A percentile compares a stretch with the other conserved stretches of the same genome.
phyloP scores from a whole-genome alignment of 495 filamentous ascomycete genomes.

The Poronia punctata region DNA sequence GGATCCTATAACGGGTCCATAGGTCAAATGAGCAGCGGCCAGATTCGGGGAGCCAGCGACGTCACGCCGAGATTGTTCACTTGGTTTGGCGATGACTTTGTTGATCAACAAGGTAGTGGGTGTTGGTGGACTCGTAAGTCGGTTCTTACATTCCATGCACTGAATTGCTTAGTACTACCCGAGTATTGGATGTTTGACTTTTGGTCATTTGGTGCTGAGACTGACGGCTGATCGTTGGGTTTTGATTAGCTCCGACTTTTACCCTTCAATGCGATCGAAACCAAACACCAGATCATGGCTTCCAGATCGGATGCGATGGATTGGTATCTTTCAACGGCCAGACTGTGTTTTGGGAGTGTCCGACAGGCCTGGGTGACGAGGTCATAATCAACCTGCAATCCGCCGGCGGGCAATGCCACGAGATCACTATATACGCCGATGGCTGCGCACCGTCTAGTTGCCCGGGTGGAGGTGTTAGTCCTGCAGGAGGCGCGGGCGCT shows the following conservation, averaged over 20 bases:
- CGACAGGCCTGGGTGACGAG: conserved; percentile 43
- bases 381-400: conserved; percentile 47
- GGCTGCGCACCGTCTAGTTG: conserved; percentile 28
- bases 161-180: too few relatives aligned
- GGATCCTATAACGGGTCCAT: conserved; percentile 41
- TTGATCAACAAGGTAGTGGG: conserved; percentile 18
- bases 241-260: conserved; percentile 37
- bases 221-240: conserved; percentile 2
- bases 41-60: conserved; percentile 45
- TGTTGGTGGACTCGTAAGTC: conserved; percentile 28
- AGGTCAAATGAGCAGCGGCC: conserved; percentile 49
- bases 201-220: background rate
- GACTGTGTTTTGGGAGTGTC: conserved; percentile 46
- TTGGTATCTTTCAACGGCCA: conserved; percentile 38
- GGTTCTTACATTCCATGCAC: background rate
- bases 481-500: background rate
- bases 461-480: conserved; percentile 10
- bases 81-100: conserved; percentile 24
- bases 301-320: conserved; percentile 44
- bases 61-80: conserved; percentile 26
- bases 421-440: conserved; percentile 42
- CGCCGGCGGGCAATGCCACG: conserved; percentile 36
- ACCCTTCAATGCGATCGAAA: conserved; percentile 62
- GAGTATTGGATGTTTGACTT: too few relatives aligned
- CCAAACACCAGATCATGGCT: conserved; percentile 38